These are phyloP conservation scores for Colletotrichum plurivorum DNA, from an alignment of 2,329 filamentous ascomycete genomes.

Conservation along the genomic window DNA sequence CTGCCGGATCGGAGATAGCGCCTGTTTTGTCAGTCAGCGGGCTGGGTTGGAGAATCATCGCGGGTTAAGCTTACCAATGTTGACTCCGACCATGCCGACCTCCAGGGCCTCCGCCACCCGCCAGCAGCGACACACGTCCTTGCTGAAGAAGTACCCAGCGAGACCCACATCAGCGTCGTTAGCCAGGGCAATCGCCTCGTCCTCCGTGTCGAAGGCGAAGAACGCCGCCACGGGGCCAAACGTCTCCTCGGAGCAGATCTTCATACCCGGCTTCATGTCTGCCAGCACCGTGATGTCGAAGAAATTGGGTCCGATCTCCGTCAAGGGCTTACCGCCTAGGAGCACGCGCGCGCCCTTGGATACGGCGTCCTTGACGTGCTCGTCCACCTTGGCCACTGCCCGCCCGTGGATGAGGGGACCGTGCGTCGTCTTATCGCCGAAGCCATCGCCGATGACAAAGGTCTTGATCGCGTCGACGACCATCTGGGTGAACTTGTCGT, in stretches of 20 bases:
- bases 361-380: slow-evolving; percentile 79
- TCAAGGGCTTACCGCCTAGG: slow-evolving; percentile 66
- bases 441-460: slow-evolving; percentile 79
- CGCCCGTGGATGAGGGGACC: slow-evolving; percentile 80
- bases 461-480: slow-evolving; percentile 72
- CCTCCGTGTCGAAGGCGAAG: slow-evolving; percentile 58
- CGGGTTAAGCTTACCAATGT: slow-evolving; percentile 56
- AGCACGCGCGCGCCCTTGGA: slow-evolving; percentile 77
- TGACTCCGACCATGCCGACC: slow-evolving; percentile 71
- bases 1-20: slow-evolving; percentile 53
- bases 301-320: slow-evolving; percentile 57
- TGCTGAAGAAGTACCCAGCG: slow-evolving; percentile 73
- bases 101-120: slow-evolving; percentile 69
- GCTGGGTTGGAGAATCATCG: background rate
- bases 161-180: slow-evolving; percentile 73
- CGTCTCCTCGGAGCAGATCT: slow-evolving; percentile 62
- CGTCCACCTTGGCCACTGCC: slow-evolving; percentile 79
- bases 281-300: slow-evolving; percentile 63
- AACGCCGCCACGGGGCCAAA: slow-evolving; percentile 62
- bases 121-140: slow-evolving; percentile 66
- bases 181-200: slow-evolving; percentile 57
- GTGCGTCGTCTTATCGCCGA: slow-evolving; percentile 78
- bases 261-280: slow-evolving; percentile 57
- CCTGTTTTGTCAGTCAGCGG: slow-evolving; percentile 6
- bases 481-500: slow-evolving; percentile 73